These are phyloP conservation scores for Cryptococcus sp. DNA, from an alignment of 1,284 basidiomycete genomes.

Conservation along the genomic window DNA sequence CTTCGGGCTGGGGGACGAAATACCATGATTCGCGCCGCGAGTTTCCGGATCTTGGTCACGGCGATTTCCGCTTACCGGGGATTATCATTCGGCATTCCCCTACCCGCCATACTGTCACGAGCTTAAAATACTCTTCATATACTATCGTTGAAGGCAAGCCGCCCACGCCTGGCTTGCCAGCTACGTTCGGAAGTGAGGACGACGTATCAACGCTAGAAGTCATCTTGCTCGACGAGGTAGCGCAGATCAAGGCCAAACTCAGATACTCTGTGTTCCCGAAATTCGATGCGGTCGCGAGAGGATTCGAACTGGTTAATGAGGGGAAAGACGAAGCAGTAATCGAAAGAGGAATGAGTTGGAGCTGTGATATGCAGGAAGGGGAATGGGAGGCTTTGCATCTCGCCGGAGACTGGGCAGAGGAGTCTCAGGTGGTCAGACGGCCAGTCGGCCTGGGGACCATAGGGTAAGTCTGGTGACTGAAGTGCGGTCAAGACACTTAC, in stretches of 20 bases:
- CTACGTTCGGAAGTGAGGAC: constrained; percentile 22
- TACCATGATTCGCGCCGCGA: constrained; percentile 20
- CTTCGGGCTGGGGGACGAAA: constrained; percentile 11
- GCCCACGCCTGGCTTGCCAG: constrained; percentile 22
- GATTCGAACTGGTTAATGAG: constrained; percentile 22
- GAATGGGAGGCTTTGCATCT: constrained; percentile 33
- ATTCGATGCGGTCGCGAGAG: constrained; percentile 22
- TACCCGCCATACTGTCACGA: constrained; percentile 20
- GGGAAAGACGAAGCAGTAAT: constrained; percentile 18
- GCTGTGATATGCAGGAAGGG: constrained; percentile 24
- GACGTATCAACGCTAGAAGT: constrained; percentile 27
- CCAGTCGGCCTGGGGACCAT: constrained; percentile 28
- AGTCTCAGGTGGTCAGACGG: constrained; percentile 21
- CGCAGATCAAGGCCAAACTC: constrained; percentile 16
- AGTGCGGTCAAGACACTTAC: not conserved
- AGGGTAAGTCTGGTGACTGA: constrained; percentile 23
- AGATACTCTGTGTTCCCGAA: constrained; percentile 29
- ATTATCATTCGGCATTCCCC: constrained; percentile 22
- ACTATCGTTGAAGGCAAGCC: constrained; percentile 26
- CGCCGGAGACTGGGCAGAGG: constrained; percentile 36
- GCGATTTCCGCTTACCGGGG: constrained; percentile 37
- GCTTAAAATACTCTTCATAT: constrained; percentile 25
- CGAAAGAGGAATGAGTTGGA: constrained; percentile 26
- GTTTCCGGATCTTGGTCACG: constrained; percentile 32
- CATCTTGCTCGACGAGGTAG: constrained; percentile 20